Evolutionary conservation across 495 filamentous ascomycete genomes (phyloP), one percentile per base, ranked within the genome.

Genomic region (Chaetomium fimeti): DNA sequence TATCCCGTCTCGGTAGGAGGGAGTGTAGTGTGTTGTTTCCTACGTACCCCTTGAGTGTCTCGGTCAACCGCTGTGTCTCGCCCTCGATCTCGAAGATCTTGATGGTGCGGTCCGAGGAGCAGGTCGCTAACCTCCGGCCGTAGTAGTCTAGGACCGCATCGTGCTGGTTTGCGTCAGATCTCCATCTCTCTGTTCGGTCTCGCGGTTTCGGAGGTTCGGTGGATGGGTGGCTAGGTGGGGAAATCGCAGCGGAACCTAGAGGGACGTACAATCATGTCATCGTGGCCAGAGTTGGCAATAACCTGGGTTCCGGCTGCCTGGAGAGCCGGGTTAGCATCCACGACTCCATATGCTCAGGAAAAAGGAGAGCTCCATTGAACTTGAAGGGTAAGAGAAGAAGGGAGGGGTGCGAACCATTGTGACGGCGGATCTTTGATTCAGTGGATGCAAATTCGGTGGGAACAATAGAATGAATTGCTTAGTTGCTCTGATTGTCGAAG

Each of bases 51-150:
- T 94, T 96, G 68, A 98, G 81, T 40, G 94, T 98, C 80, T 97
- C 94, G 27, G 89, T 87, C 58, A 98, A 79, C 55, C 91, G 84
- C 77, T 99, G 94, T 68, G 89, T 85, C 72, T 97, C 92, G 66
- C 93, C 92, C 76, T 98, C 94, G 57, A 98, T 89, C 80, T 98
- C 94, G 71, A 97, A 99, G 75, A 99, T 97, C 80, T 97, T 98
- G 81, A 99, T 95, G 55, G 93, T 98, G 75, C 92, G 91, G 78
- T 99, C 94, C 61, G 93, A 97, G 24, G 92, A 97, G 77, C 94
- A 98, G 69, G 94, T 99, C 65, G 94, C 94, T 71, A 99, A 87
- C 69, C 93, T 88, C 65, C 94, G 89, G 70, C 94, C 94, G 77
- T 98, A 99, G 79, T 98, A 98, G 76, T 99, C 95, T 67, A 99